These are phyloP conservation scores for Niveomyces coronatus DNA, from an alignment of 2,329 filamentous ascomycete genomes.

Conservation along the genomic window DNA sequence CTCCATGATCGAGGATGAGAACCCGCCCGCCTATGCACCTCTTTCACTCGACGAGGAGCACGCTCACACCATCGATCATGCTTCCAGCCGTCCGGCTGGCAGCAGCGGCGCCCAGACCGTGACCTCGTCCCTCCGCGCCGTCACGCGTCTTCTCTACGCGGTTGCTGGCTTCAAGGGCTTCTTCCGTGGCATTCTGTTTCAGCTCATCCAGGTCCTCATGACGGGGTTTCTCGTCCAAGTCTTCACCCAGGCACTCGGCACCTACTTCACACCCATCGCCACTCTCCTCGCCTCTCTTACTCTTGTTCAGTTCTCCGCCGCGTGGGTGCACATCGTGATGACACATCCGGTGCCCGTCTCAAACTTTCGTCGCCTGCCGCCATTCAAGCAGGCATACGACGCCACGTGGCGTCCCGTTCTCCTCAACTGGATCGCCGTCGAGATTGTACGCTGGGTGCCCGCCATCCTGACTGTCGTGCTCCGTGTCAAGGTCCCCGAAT, in stretches of 20 bases:
- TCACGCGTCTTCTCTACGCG: conserved; percentile 45
- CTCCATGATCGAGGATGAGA: conserved; percentile 49
- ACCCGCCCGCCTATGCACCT: conserved; percentile 43
- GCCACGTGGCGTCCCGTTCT: conserved; percentile 60
- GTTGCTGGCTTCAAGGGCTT: conserved; percentile 53
- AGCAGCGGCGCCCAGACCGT: conserved; percentile 28
- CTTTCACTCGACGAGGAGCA: conserved; percentile 31
- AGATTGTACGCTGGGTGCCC: conserved; percentile 39
- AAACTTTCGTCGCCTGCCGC: conserved; percentile 61
- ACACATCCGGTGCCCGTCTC: conserved; percentile 51
- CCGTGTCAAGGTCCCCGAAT: conserved; percentile 29
- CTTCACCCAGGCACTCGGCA: conserved; percentile 24
- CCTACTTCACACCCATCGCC: conserved; percentile 32
- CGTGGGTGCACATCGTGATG: conserved; percentile 83
- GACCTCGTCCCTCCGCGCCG: conserved; percentile 41
- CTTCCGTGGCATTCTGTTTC: conserved; percentile 57
- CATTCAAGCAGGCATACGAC: conserved; percentile 52
- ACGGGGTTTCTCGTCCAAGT: conserved; percentile 30
- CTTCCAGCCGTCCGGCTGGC: conserved; percentile 19
- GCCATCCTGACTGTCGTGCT: conserved; percentile 31
- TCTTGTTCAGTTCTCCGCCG: conserved; percentile 58
- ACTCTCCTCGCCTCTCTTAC: conserved; percentile 48
- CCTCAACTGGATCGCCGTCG: conserved; percentile 48
- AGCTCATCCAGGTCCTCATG: conserved; percentile 28
- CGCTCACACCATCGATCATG: conserved; percentile 22